Percentiles rank a stretch among this genome's conserved stretches.
Evolutionary conservation across 345 rosid species (phyloP).

Genomic region (Brassica juncea): DNA sequence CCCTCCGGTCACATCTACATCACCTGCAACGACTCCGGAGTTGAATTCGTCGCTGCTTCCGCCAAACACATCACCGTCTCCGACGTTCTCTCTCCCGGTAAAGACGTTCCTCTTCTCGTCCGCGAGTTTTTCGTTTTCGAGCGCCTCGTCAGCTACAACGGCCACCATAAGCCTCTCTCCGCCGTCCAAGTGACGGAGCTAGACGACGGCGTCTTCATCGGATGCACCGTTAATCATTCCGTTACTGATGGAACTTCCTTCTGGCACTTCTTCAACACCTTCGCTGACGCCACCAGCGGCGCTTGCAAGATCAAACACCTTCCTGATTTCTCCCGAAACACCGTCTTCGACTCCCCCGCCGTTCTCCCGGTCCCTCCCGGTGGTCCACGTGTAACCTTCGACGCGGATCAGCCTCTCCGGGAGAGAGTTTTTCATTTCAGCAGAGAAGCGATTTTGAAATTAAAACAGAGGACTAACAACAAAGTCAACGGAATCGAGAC

Average conservation of each 20-base stretch:
- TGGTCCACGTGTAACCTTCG: conserved; percentile 73
- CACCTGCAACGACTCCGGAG: conserved; percentile 74
- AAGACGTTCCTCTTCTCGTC: conserved; percentile 61
- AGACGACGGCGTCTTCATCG: conserved; percentile 71
- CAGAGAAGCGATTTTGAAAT: conserved; percentile 64
- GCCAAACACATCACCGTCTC: conserved; percentile 49
- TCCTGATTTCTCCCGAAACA: conserved; percentile 66
- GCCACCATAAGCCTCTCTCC: conserved; percentile 66
- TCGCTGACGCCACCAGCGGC: conserved; percentile 74
- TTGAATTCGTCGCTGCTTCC: conserved; percentile 62
- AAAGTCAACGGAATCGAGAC: conserved; percentile 40
- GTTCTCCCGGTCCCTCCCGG: conserved; percentile 73
- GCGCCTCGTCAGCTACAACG: conserved; percentile 70
- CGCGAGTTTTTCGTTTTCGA: conserved; percentile 77
- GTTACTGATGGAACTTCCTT: conserved; percentile 91
- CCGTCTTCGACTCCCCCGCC: conserved; percentile 61
- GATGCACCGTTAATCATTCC: conserved; percentile 80
- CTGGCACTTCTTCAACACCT: conserved; percentile 92
- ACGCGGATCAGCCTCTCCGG: conserved; percentile 68
- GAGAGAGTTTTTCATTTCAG: conserved; percentile 86
- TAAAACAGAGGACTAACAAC: conserved; percentile 65
- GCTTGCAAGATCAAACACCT: conserved; percentile 53
- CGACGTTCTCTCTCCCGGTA: conserved; percentile 45
- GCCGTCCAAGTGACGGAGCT: conserved; percentile 91
- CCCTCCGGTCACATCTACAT: conserved; percentile 63